phyloP scores from a whole-genome alignment of 2,329 filamentous ascomycete genomes.

The Macrophomina pseudophaseolina region DNA sequence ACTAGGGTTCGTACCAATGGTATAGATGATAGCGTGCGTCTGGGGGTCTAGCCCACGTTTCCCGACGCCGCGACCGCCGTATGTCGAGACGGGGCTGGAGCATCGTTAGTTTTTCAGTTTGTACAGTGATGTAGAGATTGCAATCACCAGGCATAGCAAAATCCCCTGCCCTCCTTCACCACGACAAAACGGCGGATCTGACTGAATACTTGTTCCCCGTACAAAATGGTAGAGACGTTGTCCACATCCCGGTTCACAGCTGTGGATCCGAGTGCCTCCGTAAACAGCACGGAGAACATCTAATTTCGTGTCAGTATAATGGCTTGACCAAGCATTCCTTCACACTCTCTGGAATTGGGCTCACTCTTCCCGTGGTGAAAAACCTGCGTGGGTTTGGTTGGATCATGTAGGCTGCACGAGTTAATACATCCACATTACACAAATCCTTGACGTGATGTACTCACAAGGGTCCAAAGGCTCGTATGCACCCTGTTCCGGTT shows the following conservation, averaged over 20 bases:
- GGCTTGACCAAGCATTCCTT: too few species aligned
- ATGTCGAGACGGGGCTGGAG: slow-evolving; percentile 48
- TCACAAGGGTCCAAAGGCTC: slow-evolving; percentile 3
- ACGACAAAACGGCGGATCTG: slow-evolving; percentile 39
- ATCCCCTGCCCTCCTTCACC: slow-evolving; percentile 31
- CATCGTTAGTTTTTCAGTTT: neutral
- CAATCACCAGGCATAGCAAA: slow-evolving; percentile 35
- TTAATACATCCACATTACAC: too few species aligned
- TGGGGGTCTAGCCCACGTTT: slow-evolving; percentile 43
- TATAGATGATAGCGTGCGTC: slow-evolving; percentile 48
- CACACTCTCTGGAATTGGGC: neutral
- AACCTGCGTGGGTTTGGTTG: neutral
- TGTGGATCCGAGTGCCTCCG: slow-evolving; percentile 6
- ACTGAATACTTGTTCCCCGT: slow-evolving; percentile 29
- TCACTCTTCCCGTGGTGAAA: slow-evolving; percentile 6
- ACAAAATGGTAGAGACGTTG: slow-evolving; percentile 28
- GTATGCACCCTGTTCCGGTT: neutral
- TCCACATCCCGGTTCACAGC: neutral
- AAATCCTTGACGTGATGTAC: neutral
- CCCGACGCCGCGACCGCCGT: slow-evolving; percentile 41
- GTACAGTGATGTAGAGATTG: neutral
- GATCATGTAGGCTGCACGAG: neutral
- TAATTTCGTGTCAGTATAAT: neutral
- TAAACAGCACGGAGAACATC: slow-evolving; percentile 23
- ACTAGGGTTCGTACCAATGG: neutral